Evolutionary conservation across 176 grass and related monocot genomes (phyloP), one percentile per base, ranked within the genome.

Genomic region (Zoysia japonica): DNA sequence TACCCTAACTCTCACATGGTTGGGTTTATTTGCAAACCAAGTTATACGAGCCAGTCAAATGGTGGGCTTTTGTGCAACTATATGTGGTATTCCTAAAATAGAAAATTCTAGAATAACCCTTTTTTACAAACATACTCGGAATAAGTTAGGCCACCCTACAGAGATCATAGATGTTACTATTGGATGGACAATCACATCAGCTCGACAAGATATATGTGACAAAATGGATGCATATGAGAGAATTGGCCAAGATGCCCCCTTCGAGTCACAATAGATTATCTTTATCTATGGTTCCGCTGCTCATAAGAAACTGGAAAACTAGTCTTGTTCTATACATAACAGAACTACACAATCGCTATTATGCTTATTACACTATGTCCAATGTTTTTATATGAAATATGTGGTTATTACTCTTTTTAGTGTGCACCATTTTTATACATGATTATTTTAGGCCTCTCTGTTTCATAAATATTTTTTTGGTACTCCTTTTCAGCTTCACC

Each of bases 1-100:
- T 89, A 89, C 82, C 71, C 77, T 77, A 61, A 76, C 14, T 71
- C 56, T 76, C 42, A 15, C 35, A 16, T 13, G 47, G 70, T 38
- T 16, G 36, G 71, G 71, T 70, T 84, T 65, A 76, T 39, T 84
- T 80, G 53, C 55, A 84, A 28, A n/a, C 9, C 19, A 4, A 11
- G 36, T 35, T 11, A 9, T 38, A 28, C 28, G 60, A 37, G 9
- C 37, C 20, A 64, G 61, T 11, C 37, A 40, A 64, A 65, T 13
- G 16, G 71, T 50, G 44, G 19, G 71, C 42, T 71, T 85, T 77
- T 17, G 80, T 81, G n/a, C 71, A 89, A 12, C 49, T n/a, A 57
- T 8, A 50, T 11, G 59, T 49, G 2, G 51, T 65, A n/a, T 9
- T 71, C 59, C 56, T 7, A 42, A 81, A 89, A 80, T 47, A 0